Evolutionary conservation across 1,284 basidiomycete species (phyloP).

Genomic region (Ganoderma lingzhi): DNA sequence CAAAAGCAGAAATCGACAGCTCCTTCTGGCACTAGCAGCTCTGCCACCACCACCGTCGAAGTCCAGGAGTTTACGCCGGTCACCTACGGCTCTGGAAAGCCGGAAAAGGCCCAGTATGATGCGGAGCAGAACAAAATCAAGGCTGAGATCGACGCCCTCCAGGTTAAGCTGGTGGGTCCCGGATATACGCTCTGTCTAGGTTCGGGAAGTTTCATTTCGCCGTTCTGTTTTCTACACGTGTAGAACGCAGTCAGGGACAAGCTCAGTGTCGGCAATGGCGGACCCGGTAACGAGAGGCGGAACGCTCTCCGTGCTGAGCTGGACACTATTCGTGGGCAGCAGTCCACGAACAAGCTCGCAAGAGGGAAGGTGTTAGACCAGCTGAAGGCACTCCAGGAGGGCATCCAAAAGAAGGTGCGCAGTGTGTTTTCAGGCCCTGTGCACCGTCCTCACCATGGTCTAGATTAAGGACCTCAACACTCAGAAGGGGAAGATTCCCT

Average conservation of each 20-base stretch:
- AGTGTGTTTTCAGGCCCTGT: neutral
- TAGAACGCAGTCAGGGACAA: constrained; percentile 85
- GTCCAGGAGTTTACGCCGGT: constrained; percentile 50
- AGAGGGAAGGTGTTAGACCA: constrained; percentile 86
- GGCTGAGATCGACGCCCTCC: constrained; percentile 83
- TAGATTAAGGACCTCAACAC: constrained; percentile 92
- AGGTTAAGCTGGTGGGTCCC: constrained; percentile 78
- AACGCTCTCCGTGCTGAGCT: constrained; percentile 84
- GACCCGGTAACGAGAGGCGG: constrained; percentile 76
- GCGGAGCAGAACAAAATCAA: constrained; percentile 86
- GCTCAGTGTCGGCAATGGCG: constrained; percentile 69
- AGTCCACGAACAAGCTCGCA: constrained; percentile 82
- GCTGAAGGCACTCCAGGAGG: constrained; percentile 85
- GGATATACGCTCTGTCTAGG: constrained; percentile 3
- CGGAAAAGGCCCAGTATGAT: constrained; percentile 85
- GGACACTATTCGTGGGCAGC: constrained; percentile 81
- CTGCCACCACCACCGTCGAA: constrained; percentile 55
- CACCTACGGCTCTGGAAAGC: constrained; percentile 58
- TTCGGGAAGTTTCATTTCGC: constrained; percentile 21
- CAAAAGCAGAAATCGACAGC: constrained; percentile 50
- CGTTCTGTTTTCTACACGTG: neutral
- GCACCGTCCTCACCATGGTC: neutral
- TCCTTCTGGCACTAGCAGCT: constrained; percentile 36
- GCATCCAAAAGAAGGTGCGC: constrained; percentile 83
- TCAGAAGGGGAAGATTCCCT: constrained; percentile 83